Base-by-base conservation (phyloP, 352 stramenopile species). In the Pythium graminicola region DNA sequence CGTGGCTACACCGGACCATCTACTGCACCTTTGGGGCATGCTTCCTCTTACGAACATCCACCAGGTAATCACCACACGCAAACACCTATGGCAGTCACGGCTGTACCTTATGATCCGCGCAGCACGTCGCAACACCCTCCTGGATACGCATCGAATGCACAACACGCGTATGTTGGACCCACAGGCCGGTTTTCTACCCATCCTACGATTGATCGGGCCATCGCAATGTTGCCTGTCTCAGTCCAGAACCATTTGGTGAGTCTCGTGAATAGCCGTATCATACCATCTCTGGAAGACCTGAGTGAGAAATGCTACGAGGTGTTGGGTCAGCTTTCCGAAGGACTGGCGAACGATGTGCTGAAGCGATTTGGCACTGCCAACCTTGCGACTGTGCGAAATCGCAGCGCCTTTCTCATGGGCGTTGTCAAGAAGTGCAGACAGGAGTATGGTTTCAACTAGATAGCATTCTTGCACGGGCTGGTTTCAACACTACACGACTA, bases 281-380 rank as follows among this genome's bases (percentile, higher is more conserved):
- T 92, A 45, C 39, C 69, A 8, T 85, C 76, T 16, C 55, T 92
- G 32, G 75, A 89, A 50, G 78, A 92, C 51, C 71, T 89, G 35
- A 75, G 76, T 20, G 73, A 81, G 33, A 89, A 92, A 46, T 89
- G 78, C 56, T 92, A 92, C 57, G 78, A 92, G 43, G 70, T 88
- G 42, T 70, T 92, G n/a, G 72, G 60, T 0, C 72, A 89, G 48
- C 65, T 89, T 7, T 86, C 81, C 2, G 81, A 92, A 58, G 67
- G 64, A 1, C 60, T 92, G 26, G 78, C 78, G 6, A 86, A 87
- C 54, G 78, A 92, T 54, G 79, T 89, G 33, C 62, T 92, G 19
- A 76, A 63, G 32, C 78, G 81, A 8, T 92, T 88, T 58, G 72
- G 75, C 50, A 71, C 76, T 31, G 79, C 81, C 17, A 88, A 92